Conservation (phyloP, 169 alveolate genomes). For the Prorocentrum cordatum region DNA sequence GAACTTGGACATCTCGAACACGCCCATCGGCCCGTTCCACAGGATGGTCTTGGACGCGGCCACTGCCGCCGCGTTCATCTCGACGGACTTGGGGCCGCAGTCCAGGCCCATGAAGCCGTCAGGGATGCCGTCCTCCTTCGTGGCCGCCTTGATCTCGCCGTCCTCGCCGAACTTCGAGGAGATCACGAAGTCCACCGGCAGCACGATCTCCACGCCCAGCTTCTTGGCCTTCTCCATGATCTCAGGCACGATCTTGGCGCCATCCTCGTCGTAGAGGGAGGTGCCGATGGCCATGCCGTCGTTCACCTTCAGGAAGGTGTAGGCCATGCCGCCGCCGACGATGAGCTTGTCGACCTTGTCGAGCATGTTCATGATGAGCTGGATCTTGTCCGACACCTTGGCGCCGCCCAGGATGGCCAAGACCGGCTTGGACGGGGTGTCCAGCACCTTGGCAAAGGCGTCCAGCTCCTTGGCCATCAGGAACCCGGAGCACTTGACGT, state of each 20-base stretch:
- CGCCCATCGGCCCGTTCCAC: constrained; percentile 79
- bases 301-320: constrained; percentile 85
- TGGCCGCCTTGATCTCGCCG: constrained; percentile 48
- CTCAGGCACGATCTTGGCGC: constrained; percentile 61
- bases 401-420: constrained; percentile 96
- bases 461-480: constrained; percentile 79
- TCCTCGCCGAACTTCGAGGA: not conserved
- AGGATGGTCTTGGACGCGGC: constrained; percentile 73
- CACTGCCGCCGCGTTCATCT: constrained; percentile 1
- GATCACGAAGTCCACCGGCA: not conserved
- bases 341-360: constrained; percentile 90
- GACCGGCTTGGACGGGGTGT: constrained; percentile 90
- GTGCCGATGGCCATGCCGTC: constrained; percentile 73
- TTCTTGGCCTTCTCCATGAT: constrained; percentile 51
- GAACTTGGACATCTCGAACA: constrained; percentile 75
- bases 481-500: constrained; percentile 79
- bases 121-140: constrained; percentile 80
- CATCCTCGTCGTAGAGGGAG: constrained; percentile 61
- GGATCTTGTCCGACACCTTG: constrained; percentile 92
- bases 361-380: constrained; percentile 88
- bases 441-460: constrained; percentile 75
- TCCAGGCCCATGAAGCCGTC: constrained; percentile 77
- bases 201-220: not conserved
- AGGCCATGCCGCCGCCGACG: constrained; percentile 99
- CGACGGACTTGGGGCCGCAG: constrained; percentile 37